Evolutionary conservation across 1,139 yeast species (phyloP).

Genomic region (Diutina ranongensis): DNA sequence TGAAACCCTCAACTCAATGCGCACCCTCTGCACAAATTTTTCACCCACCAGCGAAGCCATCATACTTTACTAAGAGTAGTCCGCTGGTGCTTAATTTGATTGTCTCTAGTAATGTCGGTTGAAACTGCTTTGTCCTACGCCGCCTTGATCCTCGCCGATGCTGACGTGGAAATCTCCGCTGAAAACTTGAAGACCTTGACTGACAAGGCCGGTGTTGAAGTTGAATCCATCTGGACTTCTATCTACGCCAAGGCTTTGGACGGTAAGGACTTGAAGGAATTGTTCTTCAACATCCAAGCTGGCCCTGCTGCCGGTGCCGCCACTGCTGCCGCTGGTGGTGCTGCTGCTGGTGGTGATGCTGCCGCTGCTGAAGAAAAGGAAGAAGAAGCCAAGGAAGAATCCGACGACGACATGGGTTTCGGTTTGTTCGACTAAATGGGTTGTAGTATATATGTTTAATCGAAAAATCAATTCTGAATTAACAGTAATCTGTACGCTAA

Average conservation of each 20-base stretch:
- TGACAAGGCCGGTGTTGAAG: conserved; percentile 83
- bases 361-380: conserved; percentile 45
- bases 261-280: conserved; percentile 91
- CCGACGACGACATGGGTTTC: conserved; percentile 85
- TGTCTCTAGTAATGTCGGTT: conserved; percentile 45
- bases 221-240: conserved; percentile 65
- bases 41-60: not conserved
- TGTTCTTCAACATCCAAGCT: conserved; percentile 71
- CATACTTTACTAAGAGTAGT: conserved; percentile 11
- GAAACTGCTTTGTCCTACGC: conserved; percentile 81
- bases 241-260: conserved; percentile 93
- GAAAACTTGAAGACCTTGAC: conserved; percentile 81
- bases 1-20: not conserved
- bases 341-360: conserved; percentile 47
- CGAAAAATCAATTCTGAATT: too few relatives aligned
- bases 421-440: conserved; percentile 65
- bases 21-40: not conserved
- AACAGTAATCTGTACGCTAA: too few relatives aligned
- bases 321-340: conserved; percentile 37
- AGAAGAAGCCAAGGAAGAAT: conserved; percentile 55
- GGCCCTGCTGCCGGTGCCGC: conserved; percentile 64
- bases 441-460: not conserved
- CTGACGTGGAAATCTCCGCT: conserved; percentile 89
- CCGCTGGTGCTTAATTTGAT: conserved; percentile 11
- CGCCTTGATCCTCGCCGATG: conserved; percentile 96